Evolutionary conservation across 108 stramenopile genomes (phyloP).

Genomic region (Nannochloropsis granulata): DNA sequence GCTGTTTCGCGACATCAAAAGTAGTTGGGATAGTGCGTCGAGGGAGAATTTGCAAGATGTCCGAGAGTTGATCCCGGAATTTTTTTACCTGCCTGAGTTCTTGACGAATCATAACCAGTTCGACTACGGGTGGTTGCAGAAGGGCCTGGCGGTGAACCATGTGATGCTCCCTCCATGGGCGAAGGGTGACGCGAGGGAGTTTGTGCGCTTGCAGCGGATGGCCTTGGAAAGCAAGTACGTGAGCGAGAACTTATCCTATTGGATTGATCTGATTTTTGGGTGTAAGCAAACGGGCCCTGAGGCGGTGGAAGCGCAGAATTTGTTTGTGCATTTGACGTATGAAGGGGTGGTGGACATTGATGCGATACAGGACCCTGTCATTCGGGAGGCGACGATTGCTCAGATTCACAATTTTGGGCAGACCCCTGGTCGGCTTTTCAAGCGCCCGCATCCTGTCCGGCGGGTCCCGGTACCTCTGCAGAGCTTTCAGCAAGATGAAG

Average conservation of each 20-base stretch:
- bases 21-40: not conserved
- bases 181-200: slow-evolving; percentile 42
- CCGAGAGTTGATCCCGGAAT: slow-evolving; percentile 94
- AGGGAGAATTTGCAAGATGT: slow-evolving; percentile 51
- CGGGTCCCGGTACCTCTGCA: slow-evolving; percentile 1
- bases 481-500: not conserved
- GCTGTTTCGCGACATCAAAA: slow-evolving; percentile 43
- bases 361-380: slow-evolving; percentile 45
- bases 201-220: slow-evolving; percentile 31
- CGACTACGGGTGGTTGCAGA: slow-evolving; percentile 28
- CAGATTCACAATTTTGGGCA: slow-evolving; percentile 47
- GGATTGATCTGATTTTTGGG: slow-evolving; percentile 39
- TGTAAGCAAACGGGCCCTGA: slow-evolving; percentile 25
- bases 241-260: slow-evolving; percentile 21
- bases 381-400: slow-evolving; percentile 38
- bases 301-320: slow-evolving; percentile 35
- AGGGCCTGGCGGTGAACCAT: slow-evolving; percentile 24
- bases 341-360: slow-evolving; percentile 38
- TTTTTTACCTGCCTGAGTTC: slow-evolving; percentile 75
- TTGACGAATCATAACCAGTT: slow-evolving; percentile 32
- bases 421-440: slow-evolving; percentile 31
- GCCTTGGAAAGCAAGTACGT: slow-evolving; percentile 35
- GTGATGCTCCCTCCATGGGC: slow-evolving; percentile 39
- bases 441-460: slow-evolving; percentile 25
- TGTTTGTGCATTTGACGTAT: slow-evolving; percentile 36